phyloP scores from a whole-genome alignment of 2,329 filamentous ascomycete species.

The Fusarium ramigenum region DNA sequence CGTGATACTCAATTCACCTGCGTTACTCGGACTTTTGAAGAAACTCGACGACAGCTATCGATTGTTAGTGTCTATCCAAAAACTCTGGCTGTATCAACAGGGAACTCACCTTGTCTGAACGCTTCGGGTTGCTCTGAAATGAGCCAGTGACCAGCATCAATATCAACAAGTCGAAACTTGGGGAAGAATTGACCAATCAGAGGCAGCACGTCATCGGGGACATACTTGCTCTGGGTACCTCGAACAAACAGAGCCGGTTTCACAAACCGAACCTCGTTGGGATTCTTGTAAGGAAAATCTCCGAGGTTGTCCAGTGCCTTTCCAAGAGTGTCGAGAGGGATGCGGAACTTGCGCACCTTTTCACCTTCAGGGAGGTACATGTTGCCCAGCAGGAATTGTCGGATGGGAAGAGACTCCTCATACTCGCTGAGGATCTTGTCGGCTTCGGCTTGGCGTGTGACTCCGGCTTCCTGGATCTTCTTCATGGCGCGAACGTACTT shows the following conservation, averaged over 20 bases:
- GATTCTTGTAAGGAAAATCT: conserved; percentile 86
- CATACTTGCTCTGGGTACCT: conserved; percentile 80
- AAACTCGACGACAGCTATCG: conserved; percentile 70
- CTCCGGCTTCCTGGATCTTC: conserved; percentile 74
- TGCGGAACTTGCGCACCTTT: conserved; percentile 74
- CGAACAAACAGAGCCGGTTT: conserved; percentile 85
- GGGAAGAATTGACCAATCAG: conserved; percentile 85
- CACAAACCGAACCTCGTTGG: conserved; percentile 72
- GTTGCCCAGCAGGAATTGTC: conserved; percentile 93
- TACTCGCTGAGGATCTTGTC: conserved; percentile 80
- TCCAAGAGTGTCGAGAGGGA: conserved; percentile 78
- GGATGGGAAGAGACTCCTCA: conserved; percentile 77
- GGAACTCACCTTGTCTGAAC: conserved; percentile 73
- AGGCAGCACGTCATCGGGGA: conserved; percentile 83
- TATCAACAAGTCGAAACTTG: conserved; percentile 74
- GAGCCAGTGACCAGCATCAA: conserved; percentile 87
- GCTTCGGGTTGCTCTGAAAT: conserved; percentile 87
- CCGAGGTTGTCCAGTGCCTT: conserved; percentile 77
- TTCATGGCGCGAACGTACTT: conserved; percentile 88
- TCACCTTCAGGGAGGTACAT: conserved; percentile 66
- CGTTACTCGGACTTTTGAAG: conserved; percentile 59
- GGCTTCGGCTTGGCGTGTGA: conserved; percentile 78
- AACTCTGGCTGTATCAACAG: background rate
- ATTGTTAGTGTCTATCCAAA: background rate
- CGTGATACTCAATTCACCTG: background rate